Evolutionary conservation across 345 rosid species (phyloP).

Genomic region (Syzygium aqueum): DNA sequence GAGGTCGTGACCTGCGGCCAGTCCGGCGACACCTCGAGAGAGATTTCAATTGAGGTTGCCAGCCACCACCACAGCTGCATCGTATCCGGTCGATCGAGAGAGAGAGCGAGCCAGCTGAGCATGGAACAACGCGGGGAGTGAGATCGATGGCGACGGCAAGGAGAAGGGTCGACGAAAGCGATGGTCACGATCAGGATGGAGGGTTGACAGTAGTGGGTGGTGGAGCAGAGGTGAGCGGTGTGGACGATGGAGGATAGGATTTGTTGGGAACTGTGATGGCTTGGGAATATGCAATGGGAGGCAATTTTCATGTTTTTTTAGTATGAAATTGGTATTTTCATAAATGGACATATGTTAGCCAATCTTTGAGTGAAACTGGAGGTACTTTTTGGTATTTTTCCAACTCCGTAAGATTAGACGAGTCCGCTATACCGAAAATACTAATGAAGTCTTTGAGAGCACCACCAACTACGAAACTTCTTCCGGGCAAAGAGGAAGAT

Average conservation of each 20-base stretch:
- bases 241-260: neutral
- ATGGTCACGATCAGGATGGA: too few relatives aligned
- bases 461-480: neutral
- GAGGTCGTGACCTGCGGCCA: neutral
- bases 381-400: neutral
- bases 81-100: neutral
- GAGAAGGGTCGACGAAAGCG: too few relatives aligned
- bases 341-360: neutral
- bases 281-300: neutral
- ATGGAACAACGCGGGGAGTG: neutral
- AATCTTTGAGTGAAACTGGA: fast-evolving
- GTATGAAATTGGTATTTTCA: neutral
- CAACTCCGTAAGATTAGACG: neutral
- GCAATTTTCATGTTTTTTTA: neutral
- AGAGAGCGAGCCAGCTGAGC: neutral
- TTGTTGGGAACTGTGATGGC: neutral
- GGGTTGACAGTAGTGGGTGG: too few relatives aligned
- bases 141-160: neutral
- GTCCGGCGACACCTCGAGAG: neutral
- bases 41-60: neutral
- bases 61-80: neutral
- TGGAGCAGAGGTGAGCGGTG: neutral
- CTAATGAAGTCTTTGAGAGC: neutral
- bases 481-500: neutral
- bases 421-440: neutral